Conservation (phyloP, 78 protist species). For the Chrysochromulina tobinii region DNA sequence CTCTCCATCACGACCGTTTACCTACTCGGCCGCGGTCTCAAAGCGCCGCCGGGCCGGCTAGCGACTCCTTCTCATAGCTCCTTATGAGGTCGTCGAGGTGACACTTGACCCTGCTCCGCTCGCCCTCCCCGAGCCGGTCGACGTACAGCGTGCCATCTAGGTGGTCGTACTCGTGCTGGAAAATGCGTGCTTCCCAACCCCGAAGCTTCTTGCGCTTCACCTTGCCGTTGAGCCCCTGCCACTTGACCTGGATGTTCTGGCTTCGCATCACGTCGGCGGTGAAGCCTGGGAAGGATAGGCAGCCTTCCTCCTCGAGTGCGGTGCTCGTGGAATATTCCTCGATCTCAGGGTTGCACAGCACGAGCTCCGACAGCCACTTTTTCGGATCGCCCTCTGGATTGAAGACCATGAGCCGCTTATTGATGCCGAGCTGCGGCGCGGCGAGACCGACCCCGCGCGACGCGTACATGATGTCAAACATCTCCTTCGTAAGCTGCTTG, state of each 20-base stretch:
- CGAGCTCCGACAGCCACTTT: not conserved
- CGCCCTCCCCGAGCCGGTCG: not conserved
- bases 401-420: not conserved
- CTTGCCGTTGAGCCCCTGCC: not conserved
- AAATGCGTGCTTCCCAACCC: conserved; percentile 34
- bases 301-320: conserved; percentile 4
- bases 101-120: not conserved
- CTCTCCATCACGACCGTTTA: no score
- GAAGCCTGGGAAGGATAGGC: conserved; percentile 25
- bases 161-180: conserved; percentile 48
- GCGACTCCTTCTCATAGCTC: not conserved
- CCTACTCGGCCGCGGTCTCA: not conserved
- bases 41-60: not conserved
- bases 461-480: conserved; percentile 19
- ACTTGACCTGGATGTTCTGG: conserved; percentile 32
- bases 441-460: conserved; percentile 12
- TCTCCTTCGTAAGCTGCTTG: not conserved
- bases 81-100: not conserved
- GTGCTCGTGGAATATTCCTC: not conserved
- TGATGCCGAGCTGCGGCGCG: not conserved
- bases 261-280: not conserved
- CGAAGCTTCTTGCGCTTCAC: not conserved
- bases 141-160: not conserved
- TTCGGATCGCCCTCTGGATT: conserved; percentile 1
- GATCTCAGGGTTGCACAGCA: not conserved